Conservation (phyloP, 495 filamentous ascomycete species). For the Penicillium roqueforti region DNA sequence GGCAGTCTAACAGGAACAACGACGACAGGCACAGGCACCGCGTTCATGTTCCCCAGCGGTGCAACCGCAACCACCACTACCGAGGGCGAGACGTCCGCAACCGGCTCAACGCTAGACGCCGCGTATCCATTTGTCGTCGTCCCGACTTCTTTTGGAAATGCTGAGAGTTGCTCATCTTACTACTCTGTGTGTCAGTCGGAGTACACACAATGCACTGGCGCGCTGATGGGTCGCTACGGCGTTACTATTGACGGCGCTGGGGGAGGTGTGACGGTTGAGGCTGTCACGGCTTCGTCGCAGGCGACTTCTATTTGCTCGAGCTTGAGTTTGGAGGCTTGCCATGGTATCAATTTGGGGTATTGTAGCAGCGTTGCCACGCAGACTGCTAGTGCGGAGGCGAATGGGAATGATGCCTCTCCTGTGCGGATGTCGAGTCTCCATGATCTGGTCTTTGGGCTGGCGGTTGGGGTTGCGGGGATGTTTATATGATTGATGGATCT, state of each 20-base stretch:
- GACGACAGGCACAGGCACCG: conserved; percentile 24
- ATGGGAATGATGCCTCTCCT: conserved; percentile 30
- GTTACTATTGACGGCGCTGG: conserved; percentile 42
- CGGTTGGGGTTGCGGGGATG: conserved; percentile 42
- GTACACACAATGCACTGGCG: conserved; percentile 58
- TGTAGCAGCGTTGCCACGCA: conserved; percentile 45
- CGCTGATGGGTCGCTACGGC: conserved; percentile 47
- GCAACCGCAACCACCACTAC: conserved; percentile 33
- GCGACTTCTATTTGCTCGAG: conserved; percentile 64
- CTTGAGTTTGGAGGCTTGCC: conserved; percentile 56
- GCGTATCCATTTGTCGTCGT: conserved; percentile 64
- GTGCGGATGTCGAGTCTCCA: conserved; percentile 33
- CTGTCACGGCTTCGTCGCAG: conserved; percentile 45
- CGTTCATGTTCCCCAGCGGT: conserved; percentile 36
- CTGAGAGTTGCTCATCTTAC: conserved; percentile 62
- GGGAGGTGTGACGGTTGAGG: conserved; percentile 61
- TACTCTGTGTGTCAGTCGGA: conserved; percentile 62
- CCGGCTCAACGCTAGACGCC: conserved; percentile 39
- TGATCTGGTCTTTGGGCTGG: conserved; percentile 40
- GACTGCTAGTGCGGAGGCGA: conserved; percentile 26
- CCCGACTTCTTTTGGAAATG: conserved; percentile 60
- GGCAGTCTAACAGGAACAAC: conserved; percentile 46
- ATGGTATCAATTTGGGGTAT: conserved; percentile 51
- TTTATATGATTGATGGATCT: conserved; percentile 36
- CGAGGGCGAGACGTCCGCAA: conserved; percentile 30